Evolutionary conservation across 345 rosid species (phyloP), one percentile per base, ranked within the genome.

Genomic region (Psidium guajava): DNA sequence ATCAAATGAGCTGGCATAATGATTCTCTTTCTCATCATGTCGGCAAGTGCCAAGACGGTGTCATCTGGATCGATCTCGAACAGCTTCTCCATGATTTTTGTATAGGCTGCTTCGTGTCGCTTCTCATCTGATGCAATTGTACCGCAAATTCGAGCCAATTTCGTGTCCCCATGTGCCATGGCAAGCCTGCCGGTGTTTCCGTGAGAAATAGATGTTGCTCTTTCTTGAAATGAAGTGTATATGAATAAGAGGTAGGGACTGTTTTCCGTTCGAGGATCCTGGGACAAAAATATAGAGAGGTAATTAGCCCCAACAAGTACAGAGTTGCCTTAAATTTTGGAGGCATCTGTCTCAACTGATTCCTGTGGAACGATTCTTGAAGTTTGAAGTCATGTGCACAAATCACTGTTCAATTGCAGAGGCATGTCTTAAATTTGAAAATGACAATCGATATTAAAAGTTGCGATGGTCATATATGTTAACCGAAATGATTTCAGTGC

Each of bases 11-110:
- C 98, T 1, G 98, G 99, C 99, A 95, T 96, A 1, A 97, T 89
- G 85, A 96, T 94, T 86, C 94, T 96, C 94, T 97, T 95, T 88
- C 93, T 92, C 99, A 95, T 95, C 98, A 95, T 96, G 91, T 93
- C 94, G 20, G 98, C 94, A 85, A 96, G 93, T 32, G 98, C 93
- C 89, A 88, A 10, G 59, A 96, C 91, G 2, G 96, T 90, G 69
- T 94, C 98, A 54, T 95, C 91, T n/a, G 98, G 98, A 89, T 96
- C 98, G 8, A 96, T 91, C 92, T 96, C 96, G 7, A 94, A 90
- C 55, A 95, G 95, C 90, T 96, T 96, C 54, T 93, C 98, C 51
- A 93, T 94, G 59, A 95, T 95, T 91, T 94, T 93, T 86, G 96
- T 92, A 91, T 96, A 96, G 25, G 99, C 98, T 2, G 95, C 92